Evolutionary conservation across 495 filamentous ascomycete genomes (phyloP).

Genomic region (Aspergillus cristatus): DNA sequence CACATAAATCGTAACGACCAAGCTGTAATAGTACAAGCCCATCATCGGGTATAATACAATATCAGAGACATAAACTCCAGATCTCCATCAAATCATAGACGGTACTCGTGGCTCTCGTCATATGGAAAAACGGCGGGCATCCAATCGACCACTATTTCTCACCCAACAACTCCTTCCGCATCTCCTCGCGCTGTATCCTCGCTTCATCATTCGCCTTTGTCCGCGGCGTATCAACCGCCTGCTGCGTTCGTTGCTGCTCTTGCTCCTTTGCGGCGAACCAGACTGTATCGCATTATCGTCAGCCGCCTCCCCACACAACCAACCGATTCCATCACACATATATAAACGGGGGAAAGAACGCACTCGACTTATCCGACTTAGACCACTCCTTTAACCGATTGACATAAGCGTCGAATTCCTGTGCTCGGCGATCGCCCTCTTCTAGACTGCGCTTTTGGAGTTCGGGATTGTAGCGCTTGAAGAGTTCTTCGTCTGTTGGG

Average conservation of each 20-base stretch:
- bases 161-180: slow-evolving; percentile 41
- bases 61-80: too few relatives aligned
- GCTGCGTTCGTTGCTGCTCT: slow-evolving; percentile 36
- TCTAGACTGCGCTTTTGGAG: slow-evolving; percentile 75
- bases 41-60: too few relatives aligned
- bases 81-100: too few relatives aligned
- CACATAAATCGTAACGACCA: too few relatives aligned
- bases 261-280: slow-evolving; percentile 66
- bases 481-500: slow-evolving; percentile 85
- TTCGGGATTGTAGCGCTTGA: slow-evolving; percentile 89
- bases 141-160: slow-evolving; percentile 28
- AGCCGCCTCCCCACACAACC: background rate
- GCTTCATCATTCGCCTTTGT: slow-evolving; percentile 42
- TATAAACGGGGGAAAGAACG: slow-evolving; percentile 15
- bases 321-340: background rate
- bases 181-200: slow-evolving; percentile 44
- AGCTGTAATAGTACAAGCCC: too few relatives aligned
- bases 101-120: too few relatives aligned
- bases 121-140: too few relatives aligned
- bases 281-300: slow-evolving; percentile 42
- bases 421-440: slow-evolving; percentile 57
- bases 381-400: slow-evolving; percentile 75
- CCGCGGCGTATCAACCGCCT: slow-evolving; percentile 26
- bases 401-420: slow-evolving; percentile 87
- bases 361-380: slow-evolving; percentile 82